A percentile compares a stretch with the other conserved stretches of the same genome.
phyloP scores from a whole-genome alignment of 2,329 filamentous ascomycete genomes.

The Fusarium globosum region DNA sequence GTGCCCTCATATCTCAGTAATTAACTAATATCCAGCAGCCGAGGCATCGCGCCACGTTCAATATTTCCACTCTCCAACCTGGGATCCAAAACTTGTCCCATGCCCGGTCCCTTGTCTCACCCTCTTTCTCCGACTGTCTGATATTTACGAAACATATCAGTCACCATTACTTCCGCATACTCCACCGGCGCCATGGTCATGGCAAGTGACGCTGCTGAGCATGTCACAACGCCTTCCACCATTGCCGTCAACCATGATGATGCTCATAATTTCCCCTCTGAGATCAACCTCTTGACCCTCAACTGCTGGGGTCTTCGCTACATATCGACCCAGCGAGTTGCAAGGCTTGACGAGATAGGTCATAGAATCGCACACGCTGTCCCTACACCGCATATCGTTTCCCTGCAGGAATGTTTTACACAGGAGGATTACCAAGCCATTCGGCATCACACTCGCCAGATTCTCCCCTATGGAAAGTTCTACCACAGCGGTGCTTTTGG shows the following conservation, averaged over 20 bases:
- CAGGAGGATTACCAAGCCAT: conserved; percentile 85
- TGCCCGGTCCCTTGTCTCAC: background rate
- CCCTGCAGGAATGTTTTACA: conserved; percentile 95
- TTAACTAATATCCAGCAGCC: conserved; percentile 37
- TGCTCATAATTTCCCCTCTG: conserved; percentile 56
- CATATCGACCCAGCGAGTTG: conserved; percentile 80
- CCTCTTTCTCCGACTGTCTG: background rate
- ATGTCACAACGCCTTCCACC: conserved; percentile 37
- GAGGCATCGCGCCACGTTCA: conserved; percentile 16
- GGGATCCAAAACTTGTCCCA: background rate
- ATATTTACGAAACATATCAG: conserved; percentile 2
- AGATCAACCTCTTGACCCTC: conserved; percentile 84
- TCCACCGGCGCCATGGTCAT: conserved; percentile 35
- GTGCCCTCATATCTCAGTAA: conserved; percentile 20
- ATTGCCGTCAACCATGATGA: conserved; percentile 36
- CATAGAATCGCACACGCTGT: conserved; percentile 75
- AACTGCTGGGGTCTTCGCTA: conserved; percentile 98
- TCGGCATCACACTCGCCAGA: conserved; percentile 74
- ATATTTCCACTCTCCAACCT: conserved; percentile 1
- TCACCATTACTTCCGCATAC: conserved; percentile 28
- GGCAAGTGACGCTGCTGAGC: conserved; percentile 31
- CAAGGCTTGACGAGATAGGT: conserved; percentile 86
- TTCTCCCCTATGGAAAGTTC: conserved; percentile 92
- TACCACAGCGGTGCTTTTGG: conserved; percentile 92
- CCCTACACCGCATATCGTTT: conserved; percentile 84